phyloP scores from a whole-genome alignment of 805 yeast genomes.

The Barnettozyma californica region DNA sequence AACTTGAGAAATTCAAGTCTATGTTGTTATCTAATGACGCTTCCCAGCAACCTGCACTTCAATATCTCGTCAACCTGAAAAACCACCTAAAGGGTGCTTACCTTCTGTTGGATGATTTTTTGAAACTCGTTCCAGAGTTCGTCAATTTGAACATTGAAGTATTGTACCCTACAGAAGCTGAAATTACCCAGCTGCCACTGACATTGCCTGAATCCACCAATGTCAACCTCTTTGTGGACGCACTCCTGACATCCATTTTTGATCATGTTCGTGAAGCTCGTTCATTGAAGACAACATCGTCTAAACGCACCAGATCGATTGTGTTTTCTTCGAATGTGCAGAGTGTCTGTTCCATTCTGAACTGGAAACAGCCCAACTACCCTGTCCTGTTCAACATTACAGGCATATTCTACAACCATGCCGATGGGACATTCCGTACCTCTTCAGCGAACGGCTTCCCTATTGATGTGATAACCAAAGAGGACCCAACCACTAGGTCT shows the following conservation, averaged over 20 bases:
- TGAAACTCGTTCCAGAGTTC: slow-evolving; percentile 48
- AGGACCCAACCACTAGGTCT: slow-evolving; percentile 52
- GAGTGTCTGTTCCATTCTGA: slow-evolving; percentile 84
- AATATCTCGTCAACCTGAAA: slow-evolving; percentile 3
- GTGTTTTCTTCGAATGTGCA: slow-evolving; percentile 85
- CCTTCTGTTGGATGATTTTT: slow-evolving; percentile 54
- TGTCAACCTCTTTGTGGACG: slow-evolving; percentile 73
- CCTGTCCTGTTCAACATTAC: slow-evolving; percentile 86
- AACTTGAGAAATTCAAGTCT: slow-evolving; percentile 12
- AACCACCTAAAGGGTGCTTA: slow-evolving; percentile 29
- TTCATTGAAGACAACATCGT: slow-evolving; percentile 21
- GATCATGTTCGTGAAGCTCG: slow-evolving; percentile 58
- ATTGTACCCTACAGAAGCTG: slow-evolving; percentile 62
- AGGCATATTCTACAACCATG: slow-evolving; percentile 42
- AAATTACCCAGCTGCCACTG: slow-evolving; percentile 36
- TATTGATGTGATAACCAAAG: slow-evolving; percentile 21
- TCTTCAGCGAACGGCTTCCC: slow-evolving; percentile 39
- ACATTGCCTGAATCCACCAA: slow-evolving; percentile 38
- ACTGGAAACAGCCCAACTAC: slow-evolving; percentile 98
- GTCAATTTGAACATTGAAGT: slow-evolving; percentile 72
- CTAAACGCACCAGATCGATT: slow-evolving; percentile 49
- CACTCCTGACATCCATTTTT: slow-evolving; percentile 64
- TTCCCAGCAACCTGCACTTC: background rate
- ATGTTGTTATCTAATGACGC: background rate
- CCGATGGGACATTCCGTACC: slow-evolving; percentile 27